Conservation (phyloP, 139 green algal species). For the Raphidocelis subcapitata region DNA sequence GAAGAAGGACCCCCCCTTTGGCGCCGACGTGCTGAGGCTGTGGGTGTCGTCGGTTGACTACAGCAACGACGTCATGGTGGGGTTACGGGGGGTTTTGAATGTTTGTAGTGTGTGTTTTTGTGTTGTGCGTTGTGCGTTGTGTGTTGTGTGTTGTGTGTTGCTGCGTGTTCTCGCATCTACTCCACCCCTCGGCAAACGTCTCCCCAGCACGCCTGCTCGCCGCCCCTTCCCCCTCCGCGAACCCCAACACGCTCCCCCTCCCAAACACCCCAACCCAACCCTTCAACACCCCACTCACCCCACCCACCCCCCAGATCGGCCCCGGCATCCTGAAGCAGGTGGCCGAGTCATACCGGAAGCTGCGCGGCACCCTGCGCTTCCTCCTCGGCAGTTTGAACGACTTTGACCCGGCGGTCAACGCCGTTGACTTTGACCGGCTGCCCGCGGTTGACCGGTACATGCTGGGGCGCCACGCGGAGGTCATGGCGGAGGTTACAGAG, state of each 20-base stretch:
- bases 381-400: conserved; percentile 93
- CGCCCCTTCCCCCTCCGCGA: too few relatives aligned
- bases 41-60: conserved; percentile 98
- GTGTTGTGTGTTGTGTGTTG: too few relatives aligned
- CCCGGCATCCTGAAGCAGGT: conserved; percentile 84
- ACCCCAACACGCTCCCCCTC: too few relatives aligned
- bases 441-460: conserved; percentile 43
- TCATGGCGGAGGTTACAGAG: conserved; percentile 60
- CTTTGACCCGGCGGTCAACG: conserved; percentile 64
- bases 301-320: conserved; percentile 58
- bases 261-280: too few relatives aligned
- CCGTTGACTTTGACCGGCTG: conserved; percentile 40
- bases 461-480: conserved; percentile 27
- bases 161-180: background rate
- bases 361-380: conserved; percentile 89
- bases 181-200: too few relatives aligned
- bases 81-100: conserved; percentile 2
- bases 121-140: too few relatives aligned
- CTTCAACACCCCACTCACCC: background rate
- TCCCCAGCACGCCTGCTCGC: too few relatives aligned
- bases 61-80: conserved; percentile 86
- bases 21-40: conserved; percentile 93
- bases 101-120: background rate
- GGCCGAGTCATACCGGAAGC: conserved; percentile 92
- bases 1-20: conserved; percentile 88